Evolutionary conservation across 352 stramenopile species (phyloP).

Genomic region (Pythium biforme): DNA sequence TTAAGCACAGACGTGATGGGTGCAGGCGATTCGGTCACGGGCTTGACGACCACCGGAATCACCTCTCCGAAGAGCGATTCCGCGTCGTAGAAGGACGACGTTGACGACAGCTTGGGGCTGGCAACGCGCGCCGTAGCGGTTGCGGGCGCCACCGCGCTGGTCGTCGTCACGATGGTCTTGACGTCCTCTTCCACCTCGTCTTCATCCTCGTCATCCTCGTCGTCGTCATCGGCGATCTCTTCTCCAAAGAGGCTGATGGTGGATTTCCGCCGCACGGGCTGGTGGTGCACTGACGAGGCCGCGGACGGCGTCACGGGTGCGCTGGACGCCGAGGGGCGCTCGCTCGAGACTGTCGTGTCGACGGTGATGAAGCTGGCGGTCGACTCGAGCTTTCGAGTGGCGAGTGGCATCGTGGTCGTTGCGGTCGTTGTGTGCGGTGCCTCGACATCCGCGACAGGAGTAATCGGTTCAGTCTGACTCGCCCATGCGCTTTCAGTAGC

Average conservation of each 20-base stretch:
- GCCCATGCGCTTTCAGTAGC: too few species aligned
- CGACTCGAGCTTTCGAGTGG: not conserved
- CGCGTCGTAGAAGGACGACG: conserved; percentile 20
- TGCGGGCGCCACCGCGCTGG: not conserved
- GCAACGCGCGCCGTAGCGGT: not conserved
- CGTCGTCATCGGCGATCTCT: conserved; percentile 21
- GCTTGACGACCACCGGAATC: conserved; percentile 7
- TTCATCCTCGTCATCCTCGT: conserved; percentile 12
- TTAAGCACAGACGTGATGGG: not conserved
- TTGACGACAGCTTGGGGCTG: not conserved
- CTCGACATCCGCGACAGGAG: too few species aligned
- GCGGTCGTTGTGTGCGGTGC: not conserved
- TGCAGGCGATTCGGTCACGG: not conserved
- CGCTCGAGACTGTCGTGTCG: conserved; percentile 8
- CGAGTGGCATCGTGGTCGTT: not conserved
- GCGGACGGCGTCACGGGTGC: not conserved
- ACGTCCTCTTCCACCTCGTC: not conserved
- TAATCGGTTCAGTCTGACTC: too few species aligned
- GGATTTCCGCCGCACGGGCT: conserved; percentile 16
- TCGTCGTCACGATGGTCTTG: not conserved
- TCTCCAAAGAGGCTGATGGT: conserved; percentile 28
- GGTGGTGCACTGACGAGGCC: not conserved
- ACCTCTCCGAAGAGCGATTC: conserved; percentile 57
- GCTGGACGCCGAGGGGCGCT: not conserved
- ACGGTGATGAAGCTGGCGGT: not conserved